Evolutionary conservation across 805 yeast genomes (phyloP), one percentile per base, ranked within the genome.

Genomic region (Candida ascalaphidarum): DNA sequence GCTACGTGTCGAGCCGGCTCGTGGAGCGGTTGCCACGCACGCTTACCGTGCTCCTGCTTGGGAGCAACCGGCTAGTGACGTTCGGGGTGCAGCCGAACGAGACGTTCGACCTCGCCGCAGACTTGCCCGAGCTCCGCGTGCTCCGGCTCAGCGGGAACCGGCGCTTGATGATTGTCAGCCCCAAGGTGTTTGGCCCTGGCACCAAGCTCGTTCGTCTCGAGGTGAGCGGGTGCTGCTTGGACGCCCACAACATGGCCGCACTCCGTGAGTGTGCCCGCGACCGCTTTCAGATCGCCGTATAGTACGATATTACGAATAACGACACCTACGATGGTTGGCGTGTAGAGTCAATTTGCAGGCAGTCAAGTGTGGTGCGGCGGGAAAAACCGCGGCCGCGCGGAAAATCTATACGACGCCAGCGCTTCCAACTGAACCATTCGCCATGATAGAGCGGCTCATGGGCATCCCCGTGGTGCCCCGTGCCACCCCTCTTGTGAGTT

Each of bases 1-100:
- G 29, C 7, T 29, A 28, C 21, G 17, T 58, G 2, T 33, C 58
- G 2, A 15, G 15, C 8, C 28, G 37, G 2, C 40, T 51, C 29
- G 14, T 58, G 3, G 14, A 29, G 4, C 41, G 37, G 5, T 39
- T 60, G 7, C 66, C 67, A 1, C 23, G 33, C n/a, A 29, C 50
- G 15, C 31, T 61, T 5, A 44, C 48, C 26, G 22, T 7, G 1
- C 35, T 59, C n/a, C 46, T 36, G 40, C 20, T 58, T 14, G 31
- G 42, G 6, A 27, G 31, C n/a, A 53, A 52, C 34, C 22, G 23
- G 14, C 17, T 50, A 14, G 26, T 21, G 2, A 13, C 32, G 10
- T 28, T 46, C 10, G 44, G 38, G 7, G 30, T 16, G n/a, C 22
- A 22, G n/a, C 25, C 22, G 8, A 25, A 30, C 12, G 21, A 10